Evolutionary conservation across 2,329 filamentous ascomycete genomes (phyloP).

Genomic region (Aurifilum marmelostoma): DNA sequence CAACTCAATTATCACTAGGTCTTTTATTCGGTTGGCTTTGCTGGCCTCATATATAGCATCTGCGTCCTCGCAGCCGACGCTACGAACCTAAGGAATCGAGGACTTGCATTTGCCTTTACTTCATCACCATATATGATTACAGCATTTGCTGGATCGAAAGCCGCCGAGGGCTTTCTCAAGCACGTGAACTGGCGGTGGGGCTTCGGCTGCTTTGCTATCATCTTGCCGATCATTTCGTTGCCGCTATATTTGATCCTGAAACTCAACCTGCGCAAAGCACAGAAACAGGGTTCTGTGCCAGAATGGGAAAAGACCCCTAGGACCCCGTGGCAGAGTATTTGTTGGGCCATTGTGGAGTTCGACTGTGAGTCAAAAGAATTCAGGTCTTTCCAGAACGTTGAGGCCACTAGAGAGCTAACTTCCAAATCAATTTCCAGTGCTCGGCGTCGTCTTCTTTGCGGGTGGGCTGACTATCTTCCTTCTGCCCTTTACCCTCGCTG

Average conservation of each 20-base stretch:
- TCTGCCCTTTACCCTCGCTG: slow-evolving; percentile 65
- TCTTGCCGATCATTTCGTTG: slow-evolving; percentile 59
- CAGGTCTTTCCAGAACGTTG: too few species aligned
- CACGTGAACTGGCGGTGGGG: slow-evolving; percentile 64
- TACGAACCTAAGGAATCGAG: slow-evolving; percentile 64
- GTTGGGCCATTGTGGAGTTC: slow-evolving; percentile 60
- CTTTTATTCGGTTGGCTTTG: slow-evolving; percentile 63
- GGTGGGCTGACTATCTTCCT: slow-evolving; percentile 63
- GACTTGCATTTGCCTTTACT: slow-evolving; percentile 63
- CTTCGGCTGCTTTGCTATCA: slow-evolving; percentile 63
- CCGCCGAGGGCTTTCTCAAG: slow-evolving; percentile 55
- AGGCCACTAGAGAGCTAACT: too few species aligned
- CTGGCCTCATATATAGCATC: slow-evolving; percentile 61
- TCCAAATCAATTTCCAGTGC: slow-evolving; percentile 35
- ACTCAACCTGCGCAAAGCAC: slow-evolving; percentile 62
- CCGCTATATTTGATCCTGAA: slow-evolving; percentile 60
- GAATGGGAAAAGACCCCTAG: slow-evolving; percentile 44
- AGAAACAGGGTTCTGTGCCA: slow-evolving; percentile 46
- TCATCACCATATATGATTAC: slow-evolving; percentile 66
- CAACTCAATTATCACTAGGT: too few species aligned
- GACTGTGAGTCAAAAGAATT: slow-evolving; percentile 54
- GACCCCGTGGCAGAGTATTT: slow-evolving; percentile 49
- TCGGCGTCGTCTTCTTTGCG: slow-evolving; percentile 61
- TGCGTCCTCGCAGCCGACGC: slow-evolving; percentile 68
- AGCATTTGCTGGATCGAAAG: slow-evolving; percentile 61